phyloP scores from a whole-genome alignment of 306 rosid genomes.

The Aeschynomene evenia region DNA sequence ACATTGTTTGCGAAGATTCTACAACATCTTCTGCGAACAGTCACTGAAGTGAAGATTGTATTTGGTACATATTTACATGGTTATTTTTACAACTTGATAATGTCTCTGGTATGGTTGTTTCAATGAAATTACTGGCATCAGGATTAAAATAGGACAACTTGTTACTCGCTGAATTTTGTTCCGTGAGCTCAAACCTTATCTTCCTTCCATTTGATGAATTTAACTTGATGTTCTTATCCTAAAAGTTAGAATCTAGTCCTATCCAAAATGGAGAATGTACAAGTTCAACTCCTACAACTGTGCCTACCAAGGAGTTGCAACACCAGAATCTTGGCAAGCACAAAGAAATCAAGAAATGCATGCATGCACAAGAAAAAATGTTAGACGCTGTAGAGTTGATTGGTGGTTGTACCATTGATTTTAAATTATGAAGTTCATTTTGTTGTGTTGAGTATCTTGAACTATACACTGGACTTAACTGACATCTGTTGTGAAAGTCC shows the following conservation, averaged over 20 bases:
- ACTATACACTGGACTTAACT: conserved; percentile 1
- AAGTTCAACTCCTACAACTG: conserved; percentile 34
- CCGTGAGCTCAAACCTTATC: not conserved
- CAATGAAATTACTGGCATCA: not conserved
- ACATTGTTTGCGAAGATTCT: conserved; percentile 33
- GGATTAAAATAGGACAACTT: not conserved
- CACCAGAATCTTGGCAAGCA: conserved; percentile 27
- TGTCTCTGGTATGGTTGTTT: not conserved
- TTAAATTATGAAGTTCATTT: conserved; percentile 47
- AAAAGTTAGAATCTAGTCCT: conserved; percentile 34
- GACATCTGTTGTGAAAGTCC: not conserved
- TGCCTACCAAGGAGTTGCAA: conserved; percentile 30
- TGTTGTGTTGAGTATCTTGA: conserved; percentile 9
- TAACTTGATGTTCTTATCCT: conserved; percentile 6
- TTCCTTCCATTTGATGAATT: conserved; percentile 22
- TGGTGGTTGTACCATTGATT: conserved; percentile 68
- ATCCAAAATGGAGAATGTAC: conserved; percentile 26
- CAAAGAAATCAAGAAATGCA: conserved; percentile 35
- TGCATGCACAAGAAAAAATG: no score
- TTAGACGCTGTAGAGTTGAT: conserved; percentile 51
- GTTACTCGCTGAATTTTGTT: not conserved
- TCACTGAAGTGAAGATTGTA: not conserved
- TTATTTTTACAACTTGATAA: not conserved
- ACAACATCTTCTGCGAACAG: conserved; percentile 22
- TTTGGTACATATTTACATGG: conserved; percentile 19